Conservation (phyloP, 495 filamentous ascomycete genomes). For the Bacidia rubella region DNA sequence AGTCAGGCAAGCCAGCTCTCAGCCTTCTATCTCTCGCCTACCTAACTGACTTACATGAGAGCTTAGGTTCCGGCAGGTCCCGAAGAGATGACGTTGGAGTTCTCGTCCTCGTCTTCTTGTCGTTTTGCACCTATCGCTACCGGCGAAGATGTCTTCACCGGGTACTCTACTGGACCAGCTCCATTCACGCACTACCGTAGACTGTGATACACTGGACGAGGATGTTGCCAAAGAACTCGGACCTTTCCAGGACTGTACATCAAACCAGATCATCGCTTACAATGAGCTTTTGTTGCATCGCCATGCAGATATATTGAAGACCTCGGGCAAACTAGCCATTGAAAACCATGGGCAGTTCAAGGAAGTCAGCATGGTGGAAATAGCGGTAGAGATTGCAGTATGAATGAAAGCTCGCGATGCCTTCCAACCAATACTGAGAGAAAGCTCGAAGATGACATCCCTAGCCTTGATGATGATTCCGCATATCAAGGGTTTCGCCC, state of each 20-base stretch:
- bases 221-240: constrained; percentile 39
- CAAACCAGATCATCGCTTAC: constrained; percentile 42
- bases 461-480: constrained; percentile 38
- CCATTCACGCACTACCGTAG: neutral
- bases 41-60: neutral
- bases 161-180: neutral
- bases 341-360: constrained; percentile 24
- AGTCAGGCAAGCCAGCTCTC: too few relatives aligned
- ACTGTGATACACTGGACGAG: neutral
- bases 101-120: neutral
- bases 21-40: too few relatives aligned
- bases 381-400: constrained; percentile 45
- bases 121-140: neutral
- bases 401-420: neutral
- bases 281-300: constrained; percentile 41
- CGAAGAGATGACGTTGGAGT: neutral
- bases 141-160: neutral
- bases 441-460: constrained; percentile 28
- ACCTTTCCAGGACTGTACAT: constrained; percentile 53
- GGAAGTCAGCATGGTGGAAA: constrained; percentile 30
- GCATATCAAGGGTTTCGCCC: constrained; percentile 39
- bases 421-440: neutral
- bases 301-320: constrained; percentile 30
- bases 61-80: neutral
- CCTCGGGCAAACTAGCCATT: constrained; percentile 31